Base-by-base conservation (phyloP, 2,329 filamentous ascomycete species). In the Huntiella bhutanensis region DNA sequence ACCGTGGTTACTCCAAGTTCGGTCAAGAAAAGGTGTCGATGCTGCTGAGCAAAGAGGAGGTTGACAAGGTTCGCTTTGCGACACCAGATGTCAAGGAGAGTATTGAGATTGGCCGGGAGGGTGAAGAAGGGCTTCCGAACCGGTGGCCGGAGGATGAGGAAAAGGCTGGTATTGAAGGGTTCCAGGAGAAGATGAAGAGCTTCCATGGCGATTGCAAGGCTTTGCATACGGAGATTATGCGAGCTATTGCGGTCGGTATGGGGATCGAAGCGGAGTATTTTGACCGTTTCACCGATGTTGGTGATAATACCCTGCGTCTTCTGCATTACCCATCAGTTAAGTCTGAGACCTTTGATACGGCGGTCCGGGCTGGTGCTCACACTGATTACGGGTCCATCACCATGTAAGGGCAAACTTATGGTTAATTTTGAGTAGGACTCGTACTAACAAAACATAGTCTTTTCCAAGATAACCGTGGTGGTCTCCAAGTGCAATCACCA, bases 221-320 rank as follows among this genome's bases (percentile, higher is more conserved):
- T 11, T 60, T 95, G 47, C 82, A 95, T 59, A 66, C 74, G 22
- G 67, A 86, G 52, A 72, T 93, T 15, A 92, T 93, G 84, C 68
- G 80, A 4, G 82, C 84, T 6, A 83, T 93, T 51, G 84, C 83
- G 0, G 63, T 88, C n/a, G 85, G 81, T 0, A 76, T 93, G 73
- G 78, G 71, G 0, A 64, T 91, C 12, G 71, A 77, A 0, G 71
- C 78, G 55, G 55, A 55, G 3, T 92, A 80, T 68, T 95, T 95
- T 55, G 84, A 94, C 54, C 55, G 59, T 4, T 92, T 73, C 56
- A 78, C 84, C 0, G 73, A 80, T 54, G 72, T 64, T 1, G 77
- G 76, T 1, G 77, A 82, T 56, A 82, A 84, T 55, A 82, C 68
- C 1, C 64, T 88, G 52, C 71, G 83, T 4, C 63, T 91, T 51